Percentiles rank a stretch among this genome's conserved stretches.
Evolutionary conservation across 441 rosid species (phyloP).

Genomic region (Melastoma candidum): DNA sequence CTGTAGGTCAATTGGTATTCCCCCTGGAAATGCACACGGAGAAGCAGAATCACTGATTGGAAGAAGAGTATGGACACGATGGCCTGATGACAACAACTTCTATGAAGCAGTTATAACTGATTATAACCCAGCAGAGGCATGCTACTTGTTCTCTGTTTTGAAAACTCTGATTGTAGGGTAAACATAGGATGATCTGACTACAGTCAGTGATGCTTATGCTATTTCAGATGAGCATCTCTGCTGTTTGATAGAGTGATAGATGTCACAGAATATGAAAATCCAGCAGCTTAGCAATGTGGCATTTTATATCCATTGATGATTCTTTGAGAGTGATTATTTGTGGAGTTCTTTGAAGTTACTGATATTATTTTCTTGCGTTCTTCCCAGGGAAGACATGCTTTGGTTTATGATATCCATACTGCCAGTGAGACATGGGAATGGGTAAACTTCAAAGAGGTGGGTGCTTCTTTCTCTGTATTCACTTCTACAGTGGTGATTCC

Average conservation of each 20-base stretch:
- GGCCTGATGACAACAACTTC: slow-evolving; percentile 19
- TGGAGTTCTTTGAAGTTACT: no score
- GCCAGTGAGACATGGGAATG: slow-evolving; percentile 11
- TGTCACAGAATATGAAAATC: no score
- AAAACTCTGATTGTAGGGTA: background rate
- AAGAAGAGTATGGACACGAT: slow-evolving; percentile 17
- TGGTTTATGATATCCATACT: slow-evolving; percentile 6
- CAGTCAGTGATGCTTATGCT: no score
- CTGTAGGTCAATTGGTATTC: slow-evolving; percentile 34
- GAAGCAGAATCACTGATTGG: slow-evolving; percentile 12
- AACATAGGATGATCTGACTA: no score
- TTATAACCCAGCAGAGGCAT: slow-evolving; percentile 10
- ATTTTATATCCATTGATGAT: no score
- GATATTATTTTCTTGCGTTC: no score
- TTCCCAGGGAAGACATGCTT: slow-evolving; percentile 2
- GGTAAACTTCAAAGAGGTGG: slow-evolving; percentile 9
- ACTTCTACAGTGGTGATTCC: no score
- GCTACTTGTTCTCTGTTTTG: background rate
- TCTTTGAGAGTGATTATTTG: no score
- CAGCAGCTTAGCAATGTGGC: no score
- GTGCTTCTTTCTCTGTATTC: background rate
- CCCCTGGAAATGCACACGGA: slow-evolving; percentile 10
- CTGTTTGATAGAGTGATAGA: no score
- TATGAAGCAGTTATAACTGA: slow-evolving; percentile 18
- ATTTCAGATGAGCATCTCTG: no score